Conservation (phyloP, 768 basidiomycete genomes). For the Crucibulum laeve region DNA sequence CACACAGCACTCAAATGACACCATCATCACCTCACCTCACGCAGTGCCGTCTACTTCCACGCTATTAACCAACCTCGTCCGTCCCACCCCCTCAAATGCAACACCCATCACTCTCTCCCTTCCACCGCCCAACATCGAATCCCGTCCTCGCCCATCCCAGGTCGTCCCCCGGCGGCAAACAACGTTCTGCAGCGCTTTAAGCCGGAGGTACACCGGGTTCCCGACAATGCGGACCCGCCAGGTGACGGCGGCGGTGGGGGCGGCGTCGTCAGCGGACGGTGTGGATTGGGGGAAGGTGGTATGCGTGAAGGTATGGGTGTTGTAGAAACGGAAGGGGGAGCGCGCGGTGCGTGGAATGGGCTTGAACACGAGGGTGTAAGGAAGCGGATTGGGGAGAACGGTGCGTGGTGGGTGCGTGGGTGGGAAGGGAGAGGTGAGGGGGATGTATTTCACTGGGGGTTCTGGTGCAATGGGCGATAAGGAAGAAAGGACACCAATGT, state of each 20-base stretch:
- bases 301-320: constrained; percentile 16
- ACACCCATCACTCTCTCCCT: constrained; percentile 54
- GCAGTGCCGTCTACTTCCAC: constrained; percentile 5
- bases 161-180: constrained; percentile 36
- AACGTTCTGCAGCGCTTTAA: constrained; percentile 59
- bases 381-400: constrained; percentile 25
- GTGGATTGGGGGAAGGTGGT: constrained; percentile 1
- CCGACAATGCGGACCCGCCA: constrained; percentile 53
- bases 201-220: constrained; percentile 55
- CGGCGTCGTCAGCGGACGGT: constrained; percentile 1
- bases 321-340: constrained; percentile 33
- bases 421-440: constrained; percentile 29
- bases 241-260: constrained; percentile 10
- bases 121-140: constrained; percentile 49
- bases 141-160: constrained; percentile 45
- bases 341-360: constrained; percentile 36
- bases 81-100: constrained; percentile 59
- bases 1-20: constrained; percentile 1
- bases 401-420: constrained; percentile 19
- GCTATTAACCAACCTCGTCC: constrained; percentile 37
- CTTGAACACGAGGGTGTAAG: constrained; percentile 29
- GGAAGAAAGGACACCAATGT: not conserved
- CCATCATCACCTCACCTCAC: not conserved
- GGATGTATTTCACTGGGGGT: constrained; percentile 32
- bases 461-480: not conserved